Conservation (phyloP, 2,329 filamentous ascomycete genomes). For the Cladophialophora immunda region DNA sequence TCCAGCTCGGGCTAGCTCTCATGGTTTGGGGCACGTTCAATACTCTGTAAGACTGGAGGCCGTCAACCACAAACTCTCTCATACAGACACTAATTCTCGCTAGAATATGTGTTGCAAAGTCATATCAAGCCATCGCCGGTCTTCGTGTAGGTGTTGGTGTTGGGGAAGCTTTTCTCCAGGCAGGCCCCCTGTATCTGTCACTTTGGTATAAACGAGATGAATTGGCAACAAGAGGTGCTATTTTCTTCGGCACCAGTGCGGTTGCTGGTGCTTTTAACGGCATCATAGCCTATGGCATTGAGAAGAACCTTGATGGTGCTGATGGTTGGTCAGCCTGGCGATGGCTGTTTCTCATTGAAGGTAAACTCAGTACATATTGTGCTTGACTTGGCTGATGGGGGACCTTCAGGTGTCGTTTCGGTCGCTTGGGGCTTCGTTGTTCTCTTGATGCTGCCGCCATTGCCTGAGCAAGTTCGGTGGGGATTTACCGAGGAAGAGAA, state of each 20-base stretch:
- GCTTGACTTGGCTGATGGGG: neutral
- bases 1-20: constrained; percentile 15
- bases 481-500: constrained; percentile 21
- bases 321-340: constrained; percentile 52
- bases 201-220: constrained; percentile 53
- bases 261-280: constrained; percentile 62
- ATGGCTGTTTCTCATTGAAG: constrained; percentile 61
- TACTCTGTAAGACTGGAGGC: constrained; percentile 11
- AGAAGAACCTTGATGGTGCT: constrained; percentile 58
- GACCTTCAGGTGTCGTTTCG: constrained; percentile 48
- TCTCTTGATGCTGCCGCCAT: constrained; percentile 8
- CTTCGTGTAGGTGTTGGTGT: constrained; percentile 5
- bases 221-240: constrained; percentile 52
- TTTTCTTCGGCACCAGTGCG: constrained; percentile 56
- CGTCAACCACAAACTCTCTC: neutral
- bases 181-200: constrained; percentile 29
- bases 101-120: constrained; percentile 4
- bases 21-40: constrained; percentile 5
- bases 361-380: constrained; percentile 33
- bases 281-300: constrained; percentile 59
- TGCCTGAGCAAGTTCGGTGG: constrained; percentile 14
- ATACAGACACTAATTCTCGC: neutral
- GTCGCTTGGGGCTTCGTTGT: constrained; percentile 22
- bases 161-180: constrained; percentile 27
- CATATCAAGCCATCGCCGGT: neutral